Evolutionary conservation across 345 rosid species (phyloP), one percentile per base, ranked within the genome.

Genomic region (Angophora floribunda): DNA sequence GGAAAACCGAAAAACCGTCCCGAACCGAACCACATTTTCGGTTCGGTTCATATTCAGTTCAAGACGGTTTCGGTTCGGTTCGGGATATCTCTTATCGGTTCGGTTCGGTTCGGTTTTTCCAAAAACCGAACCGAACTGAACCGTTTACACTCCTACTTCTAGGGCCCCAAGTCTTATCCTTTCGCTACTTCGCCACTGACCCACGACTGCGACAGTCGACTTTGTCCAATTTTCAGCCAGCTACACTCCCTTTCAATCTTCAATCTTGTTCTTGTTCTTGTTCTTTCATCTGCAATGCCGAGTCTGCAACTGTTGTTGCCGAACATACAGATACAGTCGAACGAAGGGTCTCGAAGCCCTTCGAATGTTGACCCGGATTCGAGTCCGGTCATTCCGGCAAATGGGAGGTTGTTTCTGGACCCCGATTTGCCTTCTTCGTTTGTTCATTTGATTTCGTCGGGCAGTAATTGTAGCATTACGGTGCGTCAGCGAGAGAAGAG

Each of bases 401-500:
- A 19, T 41, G 96, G 95, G 3, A 95, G 95, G 59, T 91, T 95
- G 89, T 95, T 96, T 88, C 96, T 94, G 41, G 94, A 93, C 53
- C 90, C 89, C 75, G 85, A 91, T 26, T 32, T 82, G 49, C 90
- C 93, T 78, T 89, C 94, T 52, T 94, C 97, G 44, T 91, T 94
- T 63, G 49, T 75, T 21, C 84, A 24, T 75, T 75, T 75, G 84
- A 75, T 75, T 19, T 41, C 84, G 84, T 0, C 19, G 49, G 22
- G 13, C 6, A 17, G 84, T 75, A 75, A 75, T 75, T 41, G 84
- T 41, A 75, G 28, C 84, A 91, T 79, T 91, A 89, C 67, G 90
- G 87, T 36, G 89, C 51, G 88, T 89, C 67, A 70, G 65, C 92
- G 90, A 80, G 88, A 63, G 87, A 59, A 45, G 67, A 57, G 87